phyloP scores from a whole-genome alignment of 305 asterid genomes.

The Solanum hybrid region DNA sequence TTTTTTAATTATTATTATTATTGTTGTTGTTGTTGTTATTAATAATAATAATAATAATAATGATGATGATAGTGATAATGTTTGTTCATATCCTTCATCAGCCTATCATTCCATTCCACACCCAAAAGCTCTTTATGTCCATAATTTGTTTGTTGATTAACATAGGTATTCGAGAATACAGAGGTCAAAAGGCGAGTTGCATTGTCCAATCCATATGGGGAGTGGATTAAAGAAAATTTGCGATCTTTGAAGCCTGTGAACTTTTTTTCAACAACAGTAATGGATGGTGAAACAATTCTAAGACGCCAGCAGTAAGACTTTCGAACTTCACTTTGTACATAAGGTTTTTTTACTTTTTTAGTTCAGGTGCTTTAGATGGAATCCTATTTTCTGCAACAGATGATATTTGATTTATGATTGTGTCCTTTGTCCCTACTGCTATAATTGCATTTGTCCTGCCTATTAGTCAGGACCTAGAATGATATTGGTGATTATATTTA shows the following conservation, averaged over 20 bases:
- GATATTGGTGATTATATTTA: neutral
- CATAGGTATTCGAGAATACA: slow-evolving; percentile 87
- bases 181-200: slow-evolving; percentile 95
- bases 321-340: slow-evolving; percentile 9
- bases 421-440: neutral
- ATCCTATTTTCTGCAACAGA: neutral
- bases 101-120: neutral
- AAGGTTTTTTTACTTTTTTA: neutral
- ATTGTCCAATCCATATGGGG: slow-evolving; percentile 68
- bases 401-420: neutral
- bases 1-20: neutral
- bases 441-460: neutral
- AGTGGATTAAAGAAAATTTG: slow-evolving; percentile 85
- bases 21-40: neutral
- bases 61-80: neutral
- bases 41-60: neutral
- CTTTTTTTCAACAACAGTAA: slow-evolving; percentile 52
- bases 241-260: slow-evolving; percentile 62
- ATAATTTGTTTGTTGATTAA: slow-evolving; percentile 5
- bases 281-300: slow-evolving; percentile 82
- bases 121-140: neutral
- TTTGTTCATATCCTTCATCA: slow-evolving; percentile 1
- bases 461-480: neutral
- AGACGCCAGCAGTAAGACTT: slow-evolving; percentile 86
- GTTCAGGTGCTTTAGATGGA: neutral